phyloP scores from a whole-genome alignment of 2,329 filamentous ascomycete genomes.

The Nemania bipapillata region DNA sequence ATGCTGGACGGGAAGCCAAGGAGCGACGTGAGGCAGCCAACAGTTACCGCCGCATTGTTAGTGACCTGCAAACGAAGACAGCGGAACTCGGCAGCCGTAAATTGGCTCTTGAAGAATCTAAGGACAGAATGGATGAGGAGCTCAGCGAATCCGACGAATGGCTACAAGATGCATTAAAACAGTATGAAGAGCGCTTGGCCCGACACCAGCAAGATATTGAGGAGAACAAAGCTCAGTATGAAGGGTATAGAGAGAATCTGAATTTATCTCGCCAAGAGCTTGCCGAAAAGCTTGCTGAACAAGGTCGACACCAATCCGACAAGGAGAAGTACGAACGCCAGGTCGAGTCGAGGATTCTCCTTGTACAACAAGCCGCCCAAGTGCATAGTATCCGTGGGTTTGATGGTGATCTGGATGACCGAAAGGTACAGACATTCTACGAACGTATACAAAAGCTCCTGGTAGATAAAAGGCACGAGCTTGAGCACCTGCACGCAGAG shows the following conservation, averaged over 20 bases:
- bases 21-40: slow-evolving; percentile 78
- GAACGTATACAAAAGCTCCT: slow-evolving; percentile 78
- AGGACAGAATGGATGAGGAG: slow-evolving; percentile 74
- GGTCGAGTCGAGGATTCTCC: slow-evolving; percentile 72
- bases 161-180: slow-evolving; percentile 75
- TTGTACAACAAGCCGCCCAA: slow-evolving; percentile 81
- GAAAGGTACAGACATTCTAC: slow-evolving; percentile 79
- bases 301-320: slow-evolving; percentile 84
- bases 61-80: slow-evolving; percentile 78
- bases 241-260: slow-evolving; percentile 67
- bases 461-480: slow-evolving; percentile 79
- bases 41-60: slow-evolving; percentile 77
- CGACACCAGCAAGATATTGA: slow-evolving; percentile 73
- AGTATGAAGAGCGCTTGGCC: slow-evolving; percentile 80
- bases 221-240: slow-evolving; percentile 71
- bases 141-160: slow-evolving; percentile 81
- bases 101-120: slow-evolving; percentile 75
- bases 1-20: slow-evolving; percentile 66
- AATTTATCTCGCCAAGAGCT: slow-evolving; percentile 58
- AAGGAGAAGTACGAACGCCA: slow-evolving; percentile 88
- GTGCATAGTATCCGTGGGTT: slow-evolving; percentile 85
- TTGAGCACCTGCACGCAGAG: slow-evolving; percentile 79
- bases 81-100: slow-evolving; percentile 77
- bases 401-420: slow-evolving; percentile 79
- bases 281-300: slow-evolving; percentile 68